Base-by-base conservation (phyloP, 2,329 filamentous ascomycete genomes). In the Aspergillus proliferans region DNA sequence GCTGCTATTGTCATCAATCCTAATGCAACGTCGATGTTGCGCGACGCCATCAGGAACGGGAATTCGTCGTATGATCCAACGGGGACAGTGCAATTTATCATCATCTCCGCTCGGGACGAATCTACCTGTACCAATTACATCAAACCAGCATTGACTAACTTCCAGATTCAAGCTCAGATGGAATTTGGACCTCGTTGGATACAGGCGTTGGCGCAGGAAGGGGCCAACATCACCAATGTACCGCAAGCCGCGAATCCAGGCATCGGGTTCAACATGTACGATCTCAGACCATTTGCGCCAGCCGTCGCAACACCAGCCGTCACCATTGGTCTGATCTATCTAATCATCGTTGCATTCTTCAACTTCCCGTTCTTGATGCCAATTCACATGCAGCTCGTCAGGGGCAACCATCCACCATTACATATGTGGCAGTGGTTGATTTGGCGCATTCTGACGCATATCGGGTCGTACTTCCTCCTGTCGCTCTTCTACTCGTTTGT, bases 281-380 rank as follows among this genome's bases (percentile, higher is more conserved):
- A 85, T 49, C 70, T 86, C 4, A 72, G 82, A 2, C 82, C 82
- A 0, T 85, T 85, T 60, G 67, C 61, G 14, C 81, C 81, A 0
- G 71, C 77, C 5, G 73, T 73, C 2, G 69, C 75, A 0, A 80
- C 76, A 2, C 83, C 82, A 0, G 75, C 81, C 1, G 76, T 85
- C 2, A 79, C 74, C 1, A 82, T 85, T 47, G 82, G 82, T 0
- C 66, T 85, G 24, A 85, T 86, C 56, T 85, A 85, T 59, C 68
- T 85, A 1, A 85, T 86, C 57, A 85, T 86, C 57, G 73, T 85
- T 38, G 79, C 81, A 0, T 85, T 85, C 69, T 85, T 85, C 70
- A 81, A 76, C 24, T 85, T 82, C 63, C 73, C 76, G 0, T 85
- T 85, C 67, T 81, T 85, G 57, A 69, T 85, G 41, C 82, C 82